A percentile compares a stretch with the other conserved stretches of the same genome.
Evolutionary conservation across 2,329 filamentous ascomycete species (phyloP).

Genomic region (Neonectria magnoliae): DNA sequence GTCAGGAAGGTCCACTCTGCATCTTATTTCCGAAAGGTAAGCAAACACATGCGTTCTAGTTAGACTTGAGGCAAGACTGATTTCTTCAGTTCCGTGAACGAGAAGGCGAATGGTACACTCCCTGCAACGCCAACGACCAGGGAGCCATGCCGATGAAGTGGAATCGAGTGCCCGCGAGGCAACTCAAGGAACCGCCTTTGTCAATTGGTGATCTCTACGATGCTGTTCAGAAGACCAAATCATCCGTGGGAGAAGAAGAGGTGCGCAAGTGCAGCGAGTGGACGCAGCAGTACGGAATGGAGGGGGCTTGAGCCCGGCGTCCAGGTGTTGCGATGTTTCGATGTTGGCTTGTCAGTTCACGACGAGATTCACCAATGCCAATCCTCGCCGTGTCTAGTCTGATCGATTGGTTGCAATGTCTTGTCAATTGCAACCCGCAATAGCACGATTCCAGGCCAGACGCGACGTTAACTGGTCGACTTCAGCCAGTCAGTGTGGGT

Average conservation of each 20-base stretch:
- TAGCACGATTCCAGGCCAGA: not conserved
- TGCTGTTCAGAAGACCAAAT: constrained; percentile 3
- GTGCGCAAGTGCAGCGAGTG: constrained; percentile 20
- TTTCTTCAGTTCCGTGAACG: constrained; percentile 7
- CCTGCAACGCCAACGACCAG: constrained; percentile 6
- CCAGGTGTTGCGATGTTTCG: not conserved
- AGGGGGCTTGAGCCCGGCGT: constrained; percentile 12
- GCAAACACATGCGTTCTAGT: too few relatives aligned
- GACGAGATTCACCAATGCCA: not conserved
- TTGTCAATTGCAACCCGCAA: not conserved
- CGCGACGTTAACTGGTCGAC: not conserved
- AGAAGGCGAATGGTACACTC: constrained; percentile 25
- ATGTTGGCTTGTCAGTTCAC: not conserved
- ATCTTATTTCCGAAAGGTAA: constrained; percentile 24
- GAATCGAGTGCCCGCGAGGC: constrained; percentile 18
- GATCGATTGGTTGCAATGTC: not conserved
- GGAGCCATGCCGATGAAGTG: constrained; percentile 20
- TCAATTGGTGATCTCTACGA: constrained; percentile 9
- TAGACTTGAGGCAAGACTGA: not conserved
- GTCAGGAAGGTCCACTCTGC: constrained; percentile 18
- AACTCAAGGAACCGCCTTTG: constrained; percentile 20
- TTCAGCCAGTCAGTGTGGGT: not conserved
- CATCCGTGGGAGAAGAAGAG: constrained; percentile 19
- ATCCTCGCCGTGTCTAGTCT: not conserved
- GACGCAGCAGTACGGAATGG: constrained; percentile 19